Percentiles rank a stretch among this genome's conserved stretches.
Conservation (phyloP, 805 yeast genomes). For the Saturnispora saitoi region DNA sequence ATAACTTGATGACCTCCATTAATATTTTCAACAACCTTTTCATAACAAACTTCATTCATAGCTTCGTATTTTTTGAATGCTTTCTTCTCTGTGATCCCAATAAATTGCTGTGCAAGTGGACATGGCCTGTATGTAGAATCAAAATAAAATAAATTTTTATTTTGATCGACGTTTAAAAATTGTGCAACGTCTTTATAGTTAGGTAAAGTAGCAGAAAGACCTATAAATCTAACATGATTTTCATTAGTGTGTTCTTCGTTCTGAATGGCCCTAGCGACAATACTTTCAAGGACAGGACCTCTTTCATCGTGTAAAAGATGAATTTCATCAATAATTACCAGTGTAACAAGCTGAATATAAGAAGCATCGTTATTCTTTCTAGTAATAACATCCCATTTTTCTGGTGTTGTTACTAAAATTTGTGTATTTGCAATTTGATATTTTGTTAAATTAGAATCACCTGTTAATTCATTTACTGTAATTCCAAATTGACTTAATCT, state of each 20-base stretch:
- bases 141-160: slow-evolving; percentile 65
- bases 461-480: slow-evolving; percentile 78
- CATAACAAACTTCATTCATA: slow-evolving; percentile 86
- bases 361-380: slow-evolving; percentile 67
- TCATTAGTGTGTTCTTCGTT: slow-evolving; percentile 35
- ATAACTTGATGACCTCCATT: slow-evolving; percentile 69
- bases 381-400: slow-evolving; percentile 94
- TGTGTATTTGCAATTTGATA: slow-evolving; percentile 74
- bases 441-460: slow-evolving; percentile 72
- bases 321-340: slow-evolving; percentile 83
- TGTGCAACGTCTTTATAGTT: slow-evolving; percentile 80
- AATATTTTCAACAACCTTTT: slow-evolving; percentile 57
- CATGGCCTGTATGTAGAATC: slow-evolving; percentile 85
- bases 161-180: slow-evolving; percentile 58
- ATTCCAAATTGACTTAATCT: slow-evolving; percentile 58
- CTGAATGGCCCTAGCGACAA: slow-evolving; percentile 67
- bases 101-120: slow-evolving; percentile 79
- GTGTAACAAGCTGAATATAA: slow-evolving; percentile 53
- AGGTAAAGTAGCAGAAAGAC: slow-evolving; percentile 88
- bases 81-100: slow-evolving; percentile 79
- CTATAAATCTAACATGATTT: slow-evolving; percentile 57
- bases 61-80: slow-evolving; percentile 72
- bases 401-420: slow-evolving; percentile 87
- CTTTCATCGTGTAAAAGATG: slow-evolving; percentile 89
- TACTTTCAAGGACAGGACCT: slow-evolving; percentile 89